Evolutionary conservation across 1,284 basidiomycete species (phyloP).

Genomic region (Fomitopsis schrenkii): DNA sequence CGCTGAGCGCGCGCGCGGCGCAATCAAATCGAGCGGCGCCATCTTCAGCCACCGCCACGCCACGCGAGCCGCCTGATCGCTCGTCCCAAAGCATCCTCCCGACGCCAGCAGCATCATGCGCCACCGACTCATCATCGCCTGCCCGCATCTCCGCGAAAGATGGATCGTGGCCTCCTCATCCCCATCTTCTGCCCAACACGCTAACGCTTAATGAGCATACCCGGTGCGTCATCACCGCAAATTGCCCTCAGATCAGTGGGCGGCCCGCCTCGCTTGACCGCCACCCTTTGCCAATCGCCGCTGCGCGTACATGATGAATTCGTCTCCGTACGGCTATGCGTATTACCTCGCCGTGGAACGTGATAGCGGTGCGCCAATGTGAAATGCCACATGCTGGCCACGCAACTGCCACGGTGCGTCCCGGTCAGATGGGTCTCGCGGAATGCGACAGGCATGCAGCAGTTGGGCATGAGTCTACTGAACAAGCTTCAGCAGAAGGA

Average conservation of each 20-base stretch:
- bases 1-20: not conserved
- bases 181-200: no score
- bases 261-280: no score
- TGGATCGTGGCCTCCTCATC: not conserved
- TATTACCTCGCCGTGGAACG: not conserved
- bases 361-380: not conserved
- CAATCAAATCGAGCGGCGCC: not conserved
- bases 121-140: not conserved
- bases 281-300: no score
- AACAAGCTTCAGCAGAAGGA: not conserved
- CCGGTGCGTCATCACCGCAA: no score
- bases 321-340: not conserved
- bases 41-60: not conserved
- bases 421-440: not conserved
- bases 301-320: not conserved
- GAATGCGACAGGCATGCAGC: not conserved
- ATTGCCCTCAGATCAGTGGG: no score
- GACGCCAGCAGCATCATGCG: not conserved
- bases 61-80: conserved; percentile 1
- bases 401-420: not conserved
- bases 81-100: not conserved
- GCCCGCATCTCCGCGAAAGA: not conserved
- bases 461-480: conserved; percentile 1
- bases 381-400: not conserved
- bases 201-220: not conserved